phyloP scores from a whole-genome alignment of 2,329 filamentous ascomycete genomes.

The Graphilbum sp. region DNA sequence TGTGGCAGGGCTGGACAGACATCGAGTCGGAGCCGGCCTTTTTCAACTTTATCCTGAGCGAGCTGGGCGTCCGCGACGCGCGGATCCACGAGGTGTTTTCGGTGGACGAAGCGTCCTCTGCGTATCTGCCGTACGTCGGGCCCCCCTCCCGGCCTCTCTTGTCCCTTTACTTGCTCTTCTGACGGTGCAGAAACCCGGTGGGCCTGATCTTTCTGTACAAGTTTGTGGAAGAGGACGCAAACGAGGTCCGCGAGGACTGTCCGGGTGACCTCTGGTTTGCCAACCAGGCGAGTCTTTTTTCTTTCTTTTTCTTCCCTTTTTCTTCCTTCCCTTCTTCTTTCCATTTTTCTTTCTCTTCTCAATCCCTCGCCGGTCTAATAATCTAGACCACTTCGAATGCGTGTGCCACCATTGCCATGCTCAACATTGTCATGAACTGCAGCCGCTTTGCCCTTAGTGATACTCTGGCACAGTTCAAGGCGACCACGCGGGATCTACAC shows the following conservation, averaged over 20 bases:
- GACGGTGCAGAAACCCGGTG: slow-evolving; percentile 43
- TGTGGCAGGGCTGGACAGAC: slow-evolving; percentile 64
- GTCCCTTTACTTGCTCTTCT: slow-evolving; percentile 8
- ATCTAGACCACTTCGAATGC: slow-evolving; percentile 65
- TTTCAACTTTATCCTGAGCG: slow-evolving; percentile 70
- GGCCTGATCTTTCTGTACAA: slow-evolving; percentile 84
- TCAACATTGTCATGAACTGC: slow-evolving; percentile 88
- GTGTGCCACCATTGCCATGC: slow-evolving; percentile 79
- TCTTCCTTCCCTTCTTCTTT: no score
- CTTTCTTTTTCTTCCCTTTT: no score
- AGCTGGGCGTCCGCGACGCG: slow-evolving; percentile 59
- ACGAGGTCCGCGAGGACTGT: slow-evolving; percentile 36
- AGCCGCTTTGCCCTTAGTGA: slow-evolving; percentile 48
- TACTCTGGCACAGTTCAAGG: slow-evolving; percentile 56
- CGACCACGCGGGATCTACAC: slow-evolving; percentile 49
- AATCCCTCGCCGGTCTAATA: no score
- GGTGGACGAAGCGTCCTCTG: slow-evolving; percentile 49
- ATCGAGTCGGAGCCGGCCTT: slow-evolving; percentile 84
- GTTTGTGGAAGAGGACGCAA: slow-evolving; percentile 38
- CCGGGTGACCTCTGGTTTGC: slow-evolving; percentile 30
- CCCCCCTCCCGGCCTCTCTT: background rate
- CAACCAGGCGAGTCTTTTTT: slow-evolving; percentile 66
- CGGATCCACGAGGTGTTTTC: slow-evolving; percentile 62
- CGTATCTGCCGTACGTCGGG: slow-evolving; percentile 46
- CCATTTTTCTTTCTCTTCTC: no score